Conservation (phyloP, 345 rosid species). For the Populus tremula region DNA sequence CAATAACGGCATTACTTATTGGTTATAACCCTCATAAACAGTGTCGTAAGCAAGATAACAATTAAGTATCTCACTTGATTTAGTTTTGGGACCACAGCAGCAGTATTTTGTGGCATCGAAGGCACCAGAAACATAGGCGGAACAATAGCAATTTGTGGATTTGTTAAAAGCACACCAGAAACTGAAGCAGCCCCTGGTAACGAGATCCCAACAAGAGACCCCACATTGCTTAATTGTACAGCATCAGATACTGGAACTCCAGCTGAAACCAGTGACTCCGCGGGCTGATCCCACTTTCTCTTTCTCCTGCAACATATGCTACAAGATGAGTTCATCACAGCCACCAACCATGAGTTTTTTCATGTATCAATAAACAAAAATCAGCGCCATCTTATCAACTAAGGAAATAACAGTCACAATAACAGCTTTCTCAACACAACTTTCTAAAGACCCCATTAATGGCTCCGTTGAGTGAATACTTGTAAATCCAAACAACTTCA, state of each 20-base stretch:
- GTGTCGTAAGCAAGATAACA: too few relatives aligned
- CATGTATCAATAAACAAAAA: too few relatives aligned
- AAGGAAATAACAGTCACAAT: too few relatives aligned
- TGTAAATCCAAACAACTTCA: too few relatives aligned
- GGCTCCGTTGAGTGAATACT: too few relatives aligned
- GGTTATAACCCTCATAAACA: too few relatives aligned
- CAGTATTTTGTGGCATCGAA: conserved; percentile 26
- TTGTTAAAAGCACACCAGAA: conserved; percentile 38
- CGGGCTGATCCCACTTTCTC: conserved; percentile 96
- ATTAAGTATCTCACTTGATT: conserved; percentile 45
- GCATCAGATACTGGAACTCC: conserved; percentile 35
- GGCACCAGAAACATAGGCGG: conserved; percentile 31
- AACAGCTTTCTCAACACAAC: too few relatives aligned
- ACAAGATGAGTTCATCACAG: neutral
- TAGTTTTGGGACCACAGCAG: conserved; percentile 25
- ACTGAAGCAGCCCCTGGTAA: conserved; percentile 29
- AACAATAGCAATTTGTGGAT: conserved; percentile 21
- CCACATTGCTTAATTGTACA: conserved; percentile 40
- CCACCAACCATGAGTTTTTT: too few relatives aligned
- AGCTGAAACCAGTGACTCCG: conserved; percentile 53
- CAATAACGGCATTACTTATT: too few relatives aligned
- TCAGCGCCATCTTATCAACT: too few relatives aligned
- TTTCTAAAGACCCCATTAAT: too few relatives aligned
- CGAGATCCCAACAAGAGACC: conserved; percentile 31
- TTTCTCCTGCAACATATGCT: conserved; percentile 51